A percentile compares a stretch with the other conserved stretches of the same genome.
Evolutionary conservation across 2,329 filamentous ascomycete species (phyloP).

Genomic region (Myotisia sp.): DNA sequence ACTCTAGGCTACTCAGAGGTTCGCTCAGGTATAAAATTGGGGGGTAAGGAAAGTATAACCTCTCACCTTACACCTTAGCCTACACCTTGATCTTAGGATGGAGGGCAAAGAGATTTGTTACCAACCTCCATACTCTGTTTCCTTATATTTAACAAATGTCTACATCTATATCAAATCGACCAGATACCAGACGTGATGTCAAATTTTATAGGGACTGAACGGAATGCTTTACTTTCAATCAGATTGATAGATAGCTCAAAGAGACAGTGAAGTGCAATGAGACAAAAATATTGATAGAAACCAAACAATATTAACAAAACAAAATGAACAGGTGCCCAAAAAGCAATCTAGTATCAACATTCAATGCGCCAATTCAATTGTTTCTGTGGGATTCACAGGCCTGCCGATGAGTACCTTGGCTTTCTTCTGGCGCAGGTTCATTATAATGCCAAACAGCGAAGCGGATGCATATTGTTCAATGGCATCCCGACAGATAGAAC

Average conservation of each 20-base stretch:
- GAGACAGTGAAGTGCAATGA: not conserved
- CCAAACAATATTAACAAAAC: not conserved
- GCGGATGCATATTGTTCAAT: constrained; percentile 17
- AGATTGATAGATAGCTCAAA: not conserved
- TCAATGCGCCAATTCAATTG: constrained; percentile 17
- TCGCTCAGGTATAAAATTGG: no score
- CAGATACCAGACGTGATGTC: not conserved
- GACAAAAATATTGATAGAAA: not conserved
- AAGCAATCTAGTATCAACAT: not conserved
- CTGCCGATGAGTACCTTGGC: constrained; percentile 23
- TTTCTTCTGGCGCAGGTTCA: constrained; percentile 22
- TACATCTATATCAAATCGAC: not conserved
- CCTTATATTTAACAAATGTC: no score
- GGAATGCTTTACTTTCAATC: not conserved
- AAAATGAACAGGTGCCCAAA: constrained; percentile 10
- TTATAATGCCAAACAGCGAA: constrained; percentile 29
- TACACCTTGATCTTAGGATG: no score
- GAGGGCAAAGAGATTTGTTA: no score
- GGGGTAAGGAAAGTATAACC: no score
- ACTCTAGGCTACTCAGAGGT: no score
- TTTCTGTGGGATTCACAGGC: constrained; percentile 18
- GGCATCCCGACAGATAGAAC: constrained; percentile 21
- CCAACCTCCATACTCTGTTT: no score
- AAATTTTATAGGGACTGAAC: not conserved
- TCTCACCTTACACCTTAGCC: no score